Evolutionary conservation across 305 asterid species (phyloP), one percentile per base, ranked within the genome.

Genomic region (Monarda citriodora): DNA sequence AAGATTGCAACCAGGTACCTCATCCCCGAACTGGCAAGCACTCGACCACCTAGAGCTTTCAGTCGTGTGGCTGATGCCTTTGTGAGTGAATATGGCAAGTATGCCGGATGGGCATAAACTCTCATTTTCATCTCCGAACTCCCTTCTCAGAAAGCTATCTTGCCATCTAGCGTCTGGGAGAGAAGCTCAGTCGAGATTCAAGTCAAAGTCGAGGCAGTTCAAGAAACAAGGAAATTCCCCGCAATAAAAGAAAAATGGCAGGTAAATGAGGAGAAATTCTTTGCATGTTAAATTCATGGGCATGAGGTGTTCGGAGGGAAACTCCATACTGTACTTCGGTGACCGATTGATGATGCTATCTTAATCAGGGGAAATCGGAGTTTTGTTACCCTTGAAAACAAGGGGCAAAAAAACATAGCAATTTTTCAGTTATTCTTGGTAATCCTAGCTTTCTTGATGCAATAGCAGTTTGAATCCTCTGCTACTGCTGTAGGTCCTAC

Each of bases 81-180:
- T 50, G 86, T 91, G 75, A 78, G 79, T 58, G 88, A 80, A 73
- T 94, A 94, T 56, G 99, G 99, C 47, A 88, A 82, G 71, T 94
- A 84, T 76, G 99, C 99, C 12, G 99, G 99, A 21, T 94, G 99
- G 99, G 99, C 99, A 14, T 98, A 94, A 63, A 94, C 98, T 59
- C 85, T 91, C 60, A 96, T 94, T 26, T 94, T 94, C 82, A 88
- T 94, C 67, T 73, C 99, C 14, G 96, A 91, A 71, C 80, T 91
- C 60, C 98, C 98, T 67, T 76, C 98, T 52, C 98, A 94, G 75
- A 88, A 82, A 80, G 83, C 96, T 20, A 63, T 86, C 45, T 60
- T 84, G 75, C 82, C 85, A 16, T 60, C 80, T 6, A 73, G 72
- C 37, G 67, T 70, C 60, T 58, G 63, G 66, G 71, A 64, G 63